Evolutionary conservation across 768 basidiomycete genomes (phyloP), one percentile per base, ranked within the genome.

Genomic region (Symmetrospora coprosmae): DNA sequence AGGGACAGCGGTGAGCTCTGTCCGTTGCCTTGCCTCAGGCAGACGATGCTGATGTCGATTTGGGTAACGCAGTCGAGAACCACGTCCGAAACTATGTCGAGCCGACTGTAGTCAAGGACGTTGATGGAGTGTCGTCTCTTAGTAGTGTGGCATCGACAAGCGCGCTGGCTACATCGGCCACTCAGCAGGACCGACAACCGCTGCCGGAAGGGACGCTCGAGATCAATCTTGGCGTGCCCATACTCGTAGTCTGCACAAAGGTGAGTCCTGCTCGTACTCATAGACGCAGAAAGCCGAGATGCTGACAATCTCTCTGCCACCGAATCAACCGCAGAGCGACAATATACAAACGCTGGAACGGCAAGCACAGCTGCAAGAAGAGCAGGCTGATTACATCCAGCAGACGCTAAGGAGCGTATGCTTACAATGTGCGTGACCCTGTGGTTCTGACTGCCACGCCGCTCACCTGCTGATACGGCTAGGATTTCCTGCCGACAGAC

Each of bases 371-470:
- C 65, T 68, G 34, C 63, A 72, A 86, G 94, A 99, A 72, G 94
- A 99, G 72, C 77, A 84, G 67, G 91, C 89, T 39, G 94, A 99
- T 69, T 85, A 85, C 38, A 77, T 96, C 4, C 92, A 94, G 83
- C 92, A 97, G 69, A 81, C 87, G n/a, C 77, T 99, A 50, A 79
- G 94, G 37, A 86, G 88, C 0, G 81, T 97, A 52, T 92, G 88
- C 70, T 73, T 96, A 50, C 87, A 87, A 73, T 94, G 92, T 91
- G 65, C 69, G 89, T 76, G 28, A 11, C 11, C n/a, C n/a, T n/a
- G n/a, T n/a, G n/a, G n/a, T n/a, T n/a, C n/a, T n/a, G n/a, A n/a
- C n/a, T n/a, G n/a, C n/a, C n/a, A n/a, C n/a, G n/a, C n/a, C n/a
- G n/a, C n/a, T n/a, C n/a, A n/a, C n/a, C n/a, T n/a, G n/a, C n/a